These are phyloP conservation scores for Debaryomyces udenii DNA, from an alignment of 1,139 yeast genomes.

Conservation along the genomic window DNA sequence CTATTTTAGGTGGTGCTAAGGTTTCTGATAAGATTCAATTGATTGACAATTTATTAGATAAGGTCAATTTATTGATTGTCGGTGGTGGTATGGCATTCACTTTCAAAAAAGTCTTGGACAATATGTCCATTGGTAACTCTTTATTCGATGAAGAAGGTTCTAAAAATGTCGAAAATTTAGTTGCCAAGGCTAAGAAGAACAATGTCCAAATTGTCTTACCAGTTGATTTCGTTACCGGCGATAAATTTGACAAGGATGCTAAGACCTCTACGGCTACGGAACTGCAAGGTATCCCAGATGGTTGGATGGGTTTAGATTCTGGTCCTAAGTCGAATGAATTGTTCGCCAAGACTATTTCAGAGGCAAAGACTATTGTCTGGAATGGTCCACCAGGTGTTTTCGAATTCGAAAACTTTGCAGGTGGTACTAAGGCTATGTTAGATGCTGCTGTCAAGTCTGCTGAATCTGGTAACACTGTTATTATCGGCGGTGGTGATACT, in stretches of 20 bases:
- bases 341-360: constrained; percentile 76
- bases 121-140: constrained; percentile 85
- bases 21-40: constrained; percentile 97
- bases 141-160: constrained; percentile 91
- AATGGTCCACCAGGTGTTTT: constrained; percentile 99
- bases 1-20: constrained; percentile 98
- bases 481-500: constrained; percentile 99
- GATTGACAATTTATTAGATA: constrained; percentile 93
- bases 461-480: constrained; percentile 87
- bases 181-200: constrained; percentile 94
- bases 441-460: constrained; percentile 87
- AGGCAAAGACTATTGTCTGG: constrained; percentile 98
- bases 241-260: constrained; percentile 90
- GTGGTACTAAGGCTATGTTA: constrained; percentile 86
- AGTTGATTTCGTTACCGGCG: constrained; percentile 92
- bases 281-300: constrained; percentile 86
- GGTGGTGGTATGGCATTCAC: constrained; percentile 99
- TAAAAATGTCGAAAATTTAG: constrained; percentile 83
- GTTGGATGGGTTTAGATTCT: constrained; percentile 92
- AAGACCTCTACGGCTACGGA: constrained; percentile 77
- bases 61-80: constrained; percentile 87
- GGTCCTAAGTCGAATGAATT: constrained; percentile 85
- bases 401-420: constrained; percentile 87
- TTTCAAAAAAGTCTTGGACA: constrained; percentile 87
- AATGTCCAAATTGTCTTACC: constrained; percentile 90